phyloP scores from a whole-genome alignment of 352 stramenopile species.

The Phytophthora meadii region DNA sequence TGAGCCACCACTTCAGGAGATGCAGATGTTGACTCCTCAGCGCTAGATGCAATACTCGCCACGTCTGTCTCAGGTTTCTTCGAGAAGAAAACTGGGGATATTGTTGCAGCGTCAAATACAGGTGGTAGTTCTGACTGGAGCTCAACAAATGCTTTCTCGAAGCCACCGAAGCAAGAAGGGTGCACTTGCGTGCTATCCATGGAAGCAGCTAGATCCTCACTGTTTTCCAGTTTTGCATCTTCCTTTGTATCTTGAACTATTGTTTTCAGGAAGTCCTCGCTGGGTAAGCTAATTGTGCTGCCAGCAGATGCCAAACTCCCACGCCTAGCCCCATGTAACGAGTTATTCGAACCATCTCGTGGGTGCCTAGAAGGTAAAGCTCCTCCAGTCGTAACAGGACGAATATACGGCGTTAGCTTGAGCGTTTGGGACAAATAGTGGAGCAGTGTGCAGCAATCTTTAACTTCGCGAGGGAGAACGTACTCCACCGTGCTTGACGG shows the following conservation, averaged over 20 bases:
- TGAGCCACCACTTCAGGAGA: slow-evolving; percentile 46
- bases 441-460: slow-evolving; percentile 45
- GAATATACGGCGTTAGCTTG: slow-evolving; percentile 58
- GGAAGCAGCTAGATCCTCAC: not conserved
- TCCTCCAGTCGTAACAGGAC: slow-evolving; percentile 46
- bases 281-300: slow-evolving; percentile 26
- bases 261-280: slow-evolving; percentile 29
- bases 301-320: slow-evolving; percentile 35
- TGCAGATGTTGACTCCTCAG: not conserved
- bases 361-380: slow-evolving; percentile 22
- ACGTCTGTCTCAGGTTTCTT: not conserved
- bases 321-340: slow-evolving; percentile 19
- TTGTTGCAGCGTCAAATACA: slow-evolving; percentile 31
- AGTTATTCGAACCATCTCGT: slow-evolving; percentile 21
- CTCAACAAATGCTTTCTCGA: slow-evolving; percentile 22
- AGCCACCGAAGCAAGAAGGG: slow-evolving; percentile 42
- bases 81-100: slow-evolving; percentile 43
- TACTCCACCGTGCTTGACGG: slow-evolving; percentile 55
- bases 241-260: slow-evolving; percentile 9
- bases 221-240: slow-evolving; percentile 1
- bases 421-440: slow-evolving; percentile 74
- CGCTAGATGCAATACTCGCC: slow-evolving; percentile 6
- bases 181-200: slow-evolving; percentile 31
- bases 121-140: slow-evolving; percentile 1
- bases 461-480: slow-evolving; percentile 48